phyloP scores from a whole-genome alignment of 306 rosid species.

The Alnus rubra region DNA sequence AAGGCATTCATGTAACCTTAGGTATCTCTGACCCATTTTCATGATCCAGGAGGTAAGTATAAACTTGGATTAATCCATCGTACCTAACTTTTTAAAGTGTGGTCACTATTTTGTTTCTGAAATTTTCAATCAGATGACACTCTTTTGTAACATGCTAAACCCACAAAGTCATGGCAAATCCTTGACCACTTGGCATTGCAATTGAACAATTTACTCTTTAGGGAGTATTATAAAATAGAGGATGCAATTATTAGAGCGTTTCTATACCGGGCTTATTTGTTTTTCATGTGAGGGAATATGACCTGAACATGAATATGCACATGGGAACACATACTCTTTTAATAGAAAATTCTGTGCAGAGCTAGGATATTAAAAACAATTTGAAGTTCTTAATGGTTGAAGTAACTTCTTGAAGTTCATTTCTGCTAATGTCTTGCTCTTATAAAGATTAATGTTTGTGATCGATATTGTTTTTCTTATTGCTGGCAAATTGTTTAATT shows the following conservation, averaged over 20 bases:
- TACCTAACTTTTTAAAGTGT: background rate
- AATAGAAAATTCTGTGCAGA: too few relatives aligned
- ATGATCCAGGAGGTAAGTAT: background rate
- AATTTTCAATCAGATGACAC: background rate
- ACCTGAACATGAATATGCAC: background rate
- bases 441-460: background rate
- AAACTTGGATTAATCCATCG: background rate
- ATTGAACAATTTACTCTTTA: background rate
- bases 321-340: too few relatives aligned
- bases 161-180: background rate
- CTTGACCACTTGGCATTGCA: background rate
- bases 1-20: background rate
- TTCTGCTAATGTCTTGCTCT: background rate
- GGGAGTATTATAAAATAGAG: background rate
- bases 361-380: too few relatives aligned
- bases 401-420: background rate
- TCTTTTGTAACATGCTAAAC: background rate
- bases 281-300: background rate
- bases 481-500: background rate
- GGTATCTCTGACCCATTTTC: background rate
- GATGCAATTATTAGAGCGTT: background rate
- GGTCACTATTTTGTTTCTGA: background rate
- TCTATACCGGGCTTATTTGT: background rate
- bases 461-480: background rate
- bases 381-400: background rate